Percentiles rank a stretch among this genome's conserved stretches.
These are phyloP conservation scores for Gomphus bonarii DNA, from an alignment of 1,284 basidiomycete genomes.

Conservation along the genomic window DNA sequence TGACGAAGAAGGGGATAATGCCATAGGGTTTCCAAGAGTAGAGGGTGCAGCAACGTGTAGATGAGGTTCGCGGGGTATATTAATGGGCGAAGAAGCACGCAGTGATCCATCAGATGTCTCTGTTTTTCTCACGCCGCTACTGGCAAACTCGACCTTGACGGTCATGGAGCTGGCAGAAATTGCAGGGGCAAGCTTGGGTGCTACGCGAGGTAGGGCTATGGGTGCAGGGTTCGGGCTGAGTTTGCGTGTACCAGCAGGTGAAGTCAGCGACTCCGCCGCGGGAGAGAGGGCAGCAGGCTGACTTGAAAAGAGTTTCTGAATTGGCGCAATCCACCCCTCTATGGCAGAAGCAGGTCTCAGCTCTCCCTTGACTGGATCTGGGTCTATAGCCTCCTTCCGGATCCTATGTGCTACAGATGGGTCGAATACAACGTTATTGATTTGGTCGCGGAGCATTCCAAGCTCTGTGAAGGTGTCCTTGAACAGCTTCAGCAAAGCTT, in stretches of 20 bases:
- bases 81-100: conserved; percentile 15
- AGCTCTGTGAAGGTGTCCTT: conserved; percentile 81
- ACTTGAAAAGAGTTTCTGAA: conserved; percentile 57
- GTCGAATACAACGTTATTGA: conserved; percentile 90
- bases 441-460: conserved; percentile 67
- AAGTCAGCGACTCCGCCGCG: conserved; percentile 8
- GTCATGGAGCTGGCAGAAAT: conserved; percentile 79
- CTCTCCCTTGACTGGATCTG: conserved; percentile 38
- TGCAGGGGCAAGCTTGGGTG: conserved; percentile 63
- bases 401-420: conserved; percentile 66
- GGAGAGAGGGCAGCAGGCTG: conserved; percentile 13
- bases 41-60: conserved; percentile 15
- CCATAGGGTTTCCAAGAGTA: conserved; percentile 8
- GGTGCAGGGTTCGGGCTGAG: neutral
- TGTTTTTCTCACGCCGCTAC: conserved; percentile 61
- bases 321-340: conserved; percentile 69
- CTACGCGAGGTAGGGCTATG: neutral
- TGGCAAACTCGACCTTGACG: conserved; percentile 89
- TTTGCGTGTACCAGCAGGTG: conserved; percentile 2
- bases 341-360: conserved; percentile 20
- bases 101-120: conserved; percentile 32
- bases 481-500: conserved; percentile 75
- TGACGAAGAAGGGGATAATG: conserved; percentile 16
- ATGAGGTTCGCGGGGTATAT: conserved; percentile 8
- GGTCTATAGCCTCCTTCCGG: conserved; percentile 59